Evolutionary conservation across 208 protist genomes (phyloP).

Genomic region (Trypanosoma theileri): DNA sequence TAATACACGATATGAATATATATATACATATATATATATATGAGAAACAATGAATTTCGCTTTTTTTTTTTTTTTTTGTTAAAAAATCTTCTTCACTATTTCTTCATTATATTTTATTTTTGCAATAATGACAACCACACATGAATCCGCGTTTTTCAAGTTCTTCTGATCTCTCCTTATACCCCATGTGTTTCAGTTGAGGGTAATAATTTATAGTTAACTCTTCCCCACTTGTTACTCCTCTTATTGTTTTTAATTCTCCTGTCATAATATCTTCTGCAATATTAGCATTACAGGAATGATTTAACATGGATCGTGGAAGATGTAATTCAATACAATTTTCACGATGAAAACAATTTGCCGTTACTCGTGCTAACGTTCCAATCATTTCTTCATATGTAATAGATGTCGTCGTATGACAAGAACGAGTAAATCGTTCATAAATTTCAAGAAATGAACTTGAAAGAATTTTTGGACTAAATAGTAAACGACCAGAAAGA

Average conservation of each 20-base stretch:
- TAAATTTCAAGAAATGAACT: slow-evolving; percentile 72
- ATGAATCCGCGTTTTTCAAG: slow-evolving; percentile 53
- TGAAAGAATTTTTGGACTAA: slow-evolving; percentile 53
- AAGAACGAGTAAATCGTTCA: slow-evolving; percentile 60
- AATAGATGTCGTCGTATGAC: slow-evolving; percentile 63
- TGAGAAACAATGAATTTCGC: not conserved
- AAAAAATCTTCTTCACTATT: not conserved
- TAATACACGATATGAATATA: too few relatives aligned
- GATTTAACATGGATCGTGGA: slow-evolving; percentile 77
- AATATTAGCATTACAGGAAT: slow-evolving; percentile 80
- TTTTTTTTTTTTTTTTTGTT: slow-evolving; percentile 1
- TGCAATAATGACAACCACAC: slow-evolving; percentile 58
- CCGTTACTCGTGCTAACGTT: slow-evolving; percentile 60
- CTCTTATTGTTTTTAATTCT: slow-evolving; percentile 47
- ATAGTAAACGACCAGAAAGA: slow-evolving; percentile 64
- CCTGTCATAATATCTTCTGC: slow-evolving; percentile 52
- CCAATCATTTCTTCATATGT: slow-evolving; percentile 84
- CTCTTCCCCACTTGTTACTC: slow-evolving; percentile 56
- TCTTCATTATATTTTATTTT: slow-evolving; percentile 23
- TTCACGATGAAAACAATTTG: slow-evolving; percentile 74
- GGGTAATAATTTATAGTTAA: slow-evolving; percentile 82
- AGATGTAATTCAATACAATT: slow-evolving; percentile 63
- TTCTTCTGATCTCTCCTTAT: slow-evolving; percentile 50
- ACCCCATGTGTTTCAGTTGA: slow-evolving; percentile 56
- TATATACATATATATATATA: not conserved